Base-by-base conservation (phyloP, 1,284 basidiomycete genomes). In the Moesziomyces sp. region DNA sequence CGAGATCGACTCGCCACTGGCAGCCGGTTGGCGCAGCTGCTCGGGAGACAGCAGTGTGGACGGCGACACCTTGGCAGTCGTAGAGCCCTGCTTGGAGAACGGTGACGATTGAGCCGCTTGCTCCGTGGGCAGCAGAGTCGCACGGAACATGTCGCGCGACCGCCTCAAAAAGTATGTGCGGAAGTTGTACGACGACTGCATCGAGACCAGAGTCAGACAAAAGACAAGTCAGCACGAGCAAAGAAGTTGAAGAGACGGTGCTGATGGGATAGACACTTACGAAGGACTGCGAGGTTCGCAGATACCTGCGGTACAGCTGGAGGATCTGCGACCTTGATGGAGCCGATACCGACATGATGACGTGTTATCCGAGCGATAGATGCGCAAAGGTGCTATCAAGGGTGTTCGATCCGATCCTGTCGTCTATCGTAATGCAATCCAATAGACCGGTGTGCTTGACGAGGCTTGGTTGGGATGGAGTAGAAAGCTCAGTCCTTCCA, bases 161-260 rank as follows among this genome's bases (percentile, higher is more conserved):
- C 82, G 79, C 23, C 82, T 70, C 49, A 82, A 53, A 60, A 83
- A 84, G 68, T 83, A 84, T 43, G 82, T 82, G 46, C 82, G 80
- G 71, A 84, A 84, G 64, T 81, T 82, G 77, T 84, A 84, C 24
- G 82, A 80, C 1, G 78, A 71, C 81, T 84, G 67, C 18, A 30
- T 10, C 19, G 11, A 33, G 26, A 11, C 30, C 30, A 33, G 13
- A 42, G 8, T n/a, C 0, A 9, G 19, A 57, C 3, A 21, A 35
- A 28, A 33, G 7, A 33, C 7, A 18, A 28, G 13, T 28, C 16
- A 1, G 18, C 1, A 18, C 52, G 24, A 53, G 49, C 40, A 18
- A 8, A 7, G 43, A 10, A 18, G 10, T 9, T 11, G 14, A 10
- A 13, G 35, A 13, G 9, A 5, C n/a, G 30, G n/a, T 0, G 35